Conservation (phyloP, 495 filamentous ascomycete species). For the Jackrogersella minutella region DNA sequence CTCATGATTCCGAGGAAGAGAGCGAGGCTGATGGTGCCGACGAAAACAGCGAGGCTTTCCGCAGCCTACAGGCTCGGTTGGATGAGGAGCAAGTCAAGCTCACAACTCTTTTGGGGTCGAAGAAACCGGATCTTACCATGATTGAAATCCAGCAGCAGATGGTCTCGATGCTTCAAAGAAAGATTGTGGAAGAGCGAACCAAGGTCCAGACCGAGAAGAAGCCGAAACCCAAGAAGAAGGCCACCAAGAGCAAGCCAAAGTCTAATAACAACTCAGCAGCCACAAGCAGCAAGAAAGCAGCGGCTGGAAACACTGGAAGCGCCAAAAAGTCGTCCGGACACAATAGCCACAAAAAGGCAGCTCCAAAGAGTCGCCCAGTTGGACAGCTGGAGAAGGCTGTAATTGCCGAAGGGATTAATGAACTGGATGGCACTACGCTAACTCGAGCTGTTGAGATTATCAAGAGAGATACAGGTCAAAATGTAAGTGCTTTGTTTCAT, state of each 20-base stretch:
- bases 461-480: slow-evolving; percentile 80
- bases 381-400: slow-evolving; percentile 84
- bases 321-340: slow-evolving; percentile 55
- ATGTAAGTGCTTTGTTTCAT: slow-evolving; percentile 55
- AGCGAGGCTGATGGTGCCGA: slow-evolving; percentile 49
- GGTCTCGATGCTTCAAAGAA: slow-evolving; percentile 56
- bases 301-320: slow-evolving; percentile 45
- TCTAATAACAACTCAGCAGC: slow-evolving; percentile 22
- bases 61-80: slow-evolving; percentile 49
- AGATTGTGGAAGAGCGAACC: slow-evolving; percentile 58
- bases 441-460: slow-evolving; percentile 87
- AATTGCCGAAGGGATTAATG: slow-evolving; percentile 80
- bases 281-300: slow-evolving; percentile 43
- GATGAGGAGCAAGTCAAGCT: slow-evolving; percentile 69
- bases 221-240: slow-evolving; percentile 50
- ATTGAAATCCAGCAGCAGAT: slow-evolving; percentile 63
- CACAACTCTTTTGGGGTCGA: slow-evolving; percentile 71
- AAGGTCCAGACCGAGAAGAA: slow-evolving; percentile 54
- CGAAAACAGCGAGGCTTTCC: slow-evolving; percentile 41
- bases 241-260: slow-evolving; percentile 46
- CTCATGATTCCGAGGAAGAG: slow-evolving; percentile 68
- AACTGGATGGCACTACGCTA: slow-evolving; percentile 76
- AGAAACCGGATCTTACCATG: slow-evolving; percentile 68
- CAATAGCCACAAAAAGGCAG: slow-evolving; percentile 52
- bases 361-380: slow-evolving; percentile 63